Evolutionary conservation across 306 rosid species (phyloP), one percentile per base, ranked within the genome.

Genomic region (Ochetophila trinervis): DNA sequence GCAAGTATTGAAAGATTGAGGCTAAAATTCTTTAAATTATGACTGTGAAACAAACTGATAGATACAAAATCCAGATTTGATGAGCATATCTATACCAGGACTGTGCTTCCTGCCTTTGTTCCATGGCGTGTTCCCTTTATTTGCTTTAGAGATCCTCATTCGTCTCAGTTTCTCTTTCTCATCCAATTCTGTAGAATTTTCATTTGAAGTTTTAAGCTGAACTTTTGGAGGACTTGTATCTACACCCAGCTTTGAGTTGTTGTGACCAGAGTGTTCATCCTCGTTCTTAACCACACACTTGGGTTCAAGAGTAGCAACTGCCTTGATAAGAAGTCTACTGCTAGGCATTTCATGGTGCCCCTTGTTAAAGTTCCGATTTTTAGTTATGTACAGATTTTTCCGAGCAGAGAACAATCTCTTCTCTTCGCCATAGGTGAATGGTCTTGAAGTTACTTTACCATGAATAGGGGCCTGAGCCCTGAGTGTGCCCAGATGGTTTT

Each of bases 91-190:
- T 23, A 53, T 78, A 94, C 96, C 99, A 40, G 99, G 79, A 78
- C 73, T 71, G 74, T 90, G 99, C 78, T 90, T 90, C 75, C 77
- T 86, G 77, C 99, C 99, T 83, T 88, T 90, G 86, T 94, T 94
- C 99, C 99, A 94, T 1, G 99, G 92, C 0, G 82, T 83, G 69
- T 79, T 80, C 40, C 99, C 99, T 76, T 88, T 94, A 68, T 90
- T 94, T 60, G 97, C 96, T 80, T 84, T 88, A 34, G 99, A 90
- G 71, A 94, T 94, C 76, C 91, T 82, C 78, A 63, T 51, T 71
- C 99, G 83, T 68, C 99, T 84, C 79, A 90, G 68, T 79, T 48
- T 69, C 82, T 94, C 99, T 59, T 71, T 86, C 11, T 86, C 91
- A 71, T 71, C 86, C 73, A 84, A 7, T 23, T 77, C 71, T 55